Conservation (phyloP, 768 basidiomycete genomes). For the Auriscalpium orientale region DNA sequence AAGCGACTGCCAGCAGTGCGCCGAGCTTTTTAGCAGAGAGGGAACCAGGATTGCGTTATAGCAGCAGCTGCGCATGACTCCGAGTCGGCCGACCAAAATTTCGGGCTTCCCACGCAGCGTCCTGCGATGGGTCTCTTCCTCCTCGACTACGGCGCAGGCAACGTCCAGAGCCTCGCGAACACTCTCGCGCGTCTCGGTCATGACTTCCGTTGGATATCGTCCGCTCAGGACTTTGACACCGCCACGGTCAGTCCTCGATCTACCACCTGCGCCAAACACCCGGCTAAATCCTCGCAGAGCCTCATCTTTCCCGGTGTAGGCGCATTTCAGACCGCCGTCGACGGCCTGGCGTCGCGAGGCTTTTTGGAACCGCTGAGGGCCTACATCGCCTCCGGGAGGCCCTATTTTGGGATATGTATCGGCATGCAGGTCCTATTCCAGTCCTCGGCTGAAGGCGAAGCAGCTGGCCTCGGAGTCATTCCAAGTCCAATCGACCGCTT, state of each 20-base stretch:
- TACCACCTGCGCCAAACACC: slow-evolving; percentile 8
- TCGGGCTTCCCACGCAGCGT: too few relatives aligned
- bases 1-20: not conserved
- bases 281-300: slow-evolving; percentile 43
- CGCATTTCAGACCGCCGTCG: slow-evolving; percentile 82
- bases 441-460: slow-evolving; percentile 67
- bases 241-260: slow-evolving; percentile 66
- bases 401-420: slow-evolving; percentile 97
- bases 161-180: slow-evolving; percentile 90
- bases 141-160: slow-evolving; percentile 96
- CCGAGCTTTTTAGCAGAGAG: not conserved
- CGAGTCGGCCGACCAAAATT: too few relatives aligned
- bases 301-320: slow-evolving; percentile 98
- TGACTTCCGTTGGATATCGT: slow-evolving; percentile 81
- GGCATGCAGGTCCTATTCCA: slow-evolving; percentile 95
- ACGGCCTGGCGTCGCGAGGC: slow-evolving; percentile 62
- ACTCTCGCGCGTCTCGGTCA: slow-evolving; percentile 80
- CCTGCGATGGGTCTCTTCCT: slow-evolving; percentile 61
- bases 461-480: slow-evolving; percentile 75
- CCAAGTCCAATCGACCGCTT: slow-evolving; percentile 78
- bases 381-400: slow-evolving; percentile 82
- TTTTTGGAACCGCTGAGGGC: slow-evolving; percentile 71
- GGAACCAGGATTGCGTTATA: slow-evolving; percentile 1
- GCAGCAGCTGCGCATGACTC: not conserved
- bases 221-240: slow-evolving; percentile 72